Evolutionary conservation across 768 basidiomycete genomes (phyloP).

Genomic region (Termitomyces sp.): DNA sequence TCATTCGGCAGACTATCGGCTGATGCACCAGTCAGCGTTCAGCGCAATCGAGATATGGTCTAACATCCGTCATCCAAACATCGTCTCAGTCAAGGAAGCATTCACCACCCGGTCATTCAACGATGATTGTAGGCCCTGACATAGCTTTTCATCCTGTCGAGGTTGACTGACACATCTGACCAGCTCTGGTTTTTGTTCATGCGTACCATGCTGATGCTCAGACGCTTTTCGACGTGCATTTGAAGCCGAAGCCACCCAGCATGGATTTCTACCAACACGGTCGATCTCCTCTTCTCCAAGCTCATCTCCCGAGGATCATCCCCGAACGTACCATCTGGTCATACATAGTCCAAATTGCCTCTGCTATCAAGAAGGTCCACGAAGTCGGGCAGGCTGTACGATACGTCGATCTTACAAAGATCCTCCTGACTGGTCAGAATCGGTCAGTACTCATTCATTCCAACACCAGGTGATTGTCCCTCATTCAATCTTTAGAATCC

Average conservation of each 20-base stretch:
- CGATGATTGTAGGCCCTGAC: conserved; percentile 72
- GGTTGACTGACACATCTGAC: background rate
- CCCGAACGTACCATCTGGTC: conserved; percentile 89
- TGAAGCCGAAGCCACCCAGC: conserved; percentile 52
- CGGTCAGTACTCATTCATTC: conserved; percentile 42
- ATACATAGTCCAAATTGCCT: conserved; percentile 87
- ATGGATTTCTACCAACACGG: conserved; percentile 21
- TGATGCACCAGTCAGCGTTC: conserved; percentile 82
- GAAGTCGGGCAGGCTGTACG: conserved; percentile 77
- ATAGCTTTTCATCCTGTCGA: background rate
- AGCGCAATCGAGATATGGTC: conserved; percentile 83
- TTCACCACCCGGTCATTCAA: conserved; percentile 93
- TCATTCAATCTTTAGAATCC: conserved; percentile 48
- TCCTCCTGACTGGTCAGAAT: conserved; percentile 88
- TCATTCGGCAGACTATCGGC: conserved; percentile 65
- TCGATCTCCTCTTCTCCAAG: conserved; percentile 23
- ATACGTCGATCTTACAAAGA: conserved; percentile 82
- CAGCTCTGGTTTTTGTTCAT: conserved; percentile 90
- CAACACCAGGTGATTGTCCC: background rate
- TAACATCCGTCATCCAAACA: conserved; percentile 78
- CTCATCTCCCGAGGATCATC: conserved; percentile 36
- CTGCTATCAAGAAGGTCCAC: conserved; percentile 85
- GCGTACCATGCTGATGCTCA: conserved; percentile 83
- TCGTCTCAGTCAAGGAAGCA: conserved; percentile 83
- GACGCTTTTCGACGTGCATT: conserved; percentile 78